Evolutionary conservation across 495 filamentous ascomycete genomes (phyloP), one percentile per base, ranked within the genome.

Genomic region (Amorphotheca resinae): DNA sequence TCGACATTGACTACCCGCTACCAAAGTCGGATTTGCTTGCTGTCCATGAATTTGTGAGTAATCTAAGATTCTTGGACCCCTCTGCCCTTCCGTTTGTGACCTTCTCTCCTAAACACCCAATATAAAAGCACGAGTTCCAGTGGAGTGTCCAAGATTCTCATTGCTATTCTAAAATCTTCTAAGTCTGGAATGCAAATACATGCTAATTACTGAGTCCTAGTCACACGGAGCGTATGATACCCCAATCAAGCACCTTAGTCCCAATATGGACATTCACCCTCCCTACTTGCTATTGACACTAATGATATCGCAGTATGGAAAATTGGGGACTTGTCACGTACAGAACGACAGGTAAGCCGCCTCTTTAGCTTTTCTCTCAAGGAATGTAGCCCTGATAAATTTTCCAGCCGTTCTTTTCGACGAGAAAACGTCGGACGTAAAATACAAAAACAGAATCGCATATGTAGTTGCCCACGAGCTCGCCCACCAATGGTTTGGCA

Each of bases 401-500:
- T 28, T 11, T 28, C 25, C 11, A 8, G 87, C 87, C 4, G 79
- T 98, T 33, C 67, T 98, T 5, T 95, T 88, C 55, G 87, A 98
- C 56, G 85, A 93, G 63, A 79, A 86, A 49, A 81, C 80, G 39
- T 94, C 87, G 0, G 89, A 93, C 58, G 76, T 83, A 25, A 73
- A 77, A 17, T 94, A 86, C 60, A 87, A 82, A 58, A 93, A 93
- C 57, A 69, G 87, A 26, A 82, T 98, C 40, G 89, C 88, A 15
- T 95, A 98, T 50, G 87, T 95, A 22, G 87, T 95, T 15, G 84
- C 86, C 4, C 87, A 94, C 60, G 88, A 98, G 57, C 67, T 98
- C 34, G 91, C 91, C 22, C 91, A 98, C 61, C 91, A 96, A 65
- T 98, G 91, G 91, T 98, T 95, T 55, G 91, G 91, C 22, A 95